Percentiles rank a stretch among this genome's conserved stretches.
Evolutionary conservation across 805 yeast species (phyloP).

Genomic region (Cyberlindnera samutprakarnensis): DNA sequence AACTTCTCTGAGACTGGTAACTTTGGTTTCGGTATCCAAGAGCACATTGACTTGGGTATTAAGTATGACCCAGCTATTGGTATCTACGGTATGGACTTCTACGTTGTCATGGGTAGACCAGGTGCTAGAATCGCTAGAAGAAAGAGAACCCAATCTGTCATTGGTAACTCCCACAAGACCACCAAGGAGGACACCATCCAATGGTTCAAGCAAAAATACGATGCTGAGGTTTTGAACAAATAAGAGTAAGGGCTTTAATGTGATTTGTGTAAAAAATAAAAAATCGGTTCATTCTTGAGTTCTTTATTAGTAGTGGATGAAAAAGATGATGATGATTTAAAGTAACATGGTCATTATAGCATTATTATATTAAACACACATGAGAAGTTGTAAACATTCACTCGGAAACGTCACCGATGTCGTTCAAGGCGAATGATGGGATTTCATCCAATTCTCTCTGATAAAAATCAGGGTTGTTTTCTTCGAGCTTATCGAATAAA

Average conservation of each 20-base stretch:
- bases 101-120: slow-evolving; percentile 98
- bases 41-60: slow-evolving; percentile 99
- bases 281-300: too few species aligned
- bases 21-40: slow-evolving; percentile 99
- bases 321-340: too few species aligned
- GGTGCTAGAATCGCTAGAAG: slow-evolving; percentile 98
- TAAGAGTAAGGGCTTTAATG: slow-evolving; percentile 28
- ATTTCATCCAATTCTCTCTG: slow-evolving; percentile 13
- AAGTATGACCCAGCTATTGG: slow-evolving; percentile 99
- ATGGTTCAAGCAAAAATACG: slow-evolving; percentile 99
- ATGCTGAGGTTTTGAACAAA: slow-evolving; percentile 92
- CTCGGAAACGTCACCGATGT: slow-evolving; percentile 22
- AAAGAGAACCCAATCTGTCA: slow-evolving; percentile 84
- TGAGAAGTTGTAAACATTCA: slow-evolving; percentile 5
- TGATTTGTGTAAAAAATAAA: slow-evolving; percentile 13
- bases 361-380: too few species aligned
- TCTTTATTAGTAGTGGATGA: background rate
- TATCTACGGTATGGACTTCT: slow-evolving; percentile 99
- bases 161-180: slow-evolving; percentile 92
- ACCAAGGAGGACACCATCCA: slow-evolving; percentile 87
- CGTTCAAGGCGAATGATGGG: slow-evolving; percentile 21
- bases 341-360: too few species aligned
- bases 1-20: slow-evolving; percentile 99
- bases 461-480: slow-evolving; percentile 24
- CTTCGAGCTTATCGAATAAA: slow-evolving; percentile 27